phyloP scores from a whole-genome alignment of 306 rosid species.

The Cucumis cinereus region DNA sequence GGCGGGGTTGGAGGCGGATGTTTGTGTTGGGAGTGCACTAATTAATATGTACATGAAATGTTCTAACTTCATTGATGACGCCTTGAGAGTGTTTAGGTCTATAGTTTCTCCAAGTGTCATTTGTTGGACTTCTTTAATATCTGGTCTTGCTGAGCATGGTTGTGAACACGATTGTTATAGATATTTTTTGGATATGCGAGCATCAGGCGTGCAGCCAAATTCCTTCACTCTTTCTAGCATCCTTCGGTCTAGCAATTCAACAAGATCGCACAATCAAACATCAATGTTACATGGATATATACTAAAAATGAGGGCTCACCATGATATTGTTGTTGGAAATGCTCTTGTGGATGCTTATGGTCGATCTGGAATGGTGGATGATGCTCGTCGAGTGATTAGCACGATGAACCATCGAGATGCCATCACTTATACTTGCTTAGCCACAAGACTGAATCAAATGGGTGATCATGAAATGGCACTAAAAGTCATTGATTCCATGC shows the following conservation, averaged over 20 bases:
- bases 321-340: slow-evolving; percentile 39
- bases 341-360: slow-evolving; percentile 71
- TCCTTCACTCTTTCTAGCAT: slow-evolving; percentile 35
- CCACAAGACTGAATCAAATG: slow-evolving; percentile 38
- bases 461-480: slow-evolving; percentile 40
- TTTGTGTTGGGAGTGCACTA: slow-evolving; percentile 41
- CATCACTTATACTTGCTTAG: slow-evolving; percentile 53
- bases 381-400: slow-evolving; percentile 35
- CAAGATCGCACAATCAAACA: slow-evolving; percentile 28
- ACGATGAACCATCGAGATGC: slow-evolving; percentile 37
- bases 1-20: slow-evolving; percentile 44
- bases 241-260: slow-evolving; percentile 32
- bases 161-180: slow-evolving; percentile 32
- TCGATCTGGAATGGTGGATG: slow-evolving; percentile 31
- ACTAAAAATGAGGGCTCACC: slow-evolving; percentile 31
- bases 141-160: slow-evolving; percentile 48
- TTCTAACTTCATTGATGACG: slow-evolving; percentile 24
- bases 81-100: slow-evolving; percentile 33
- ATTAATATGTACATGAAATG: slow-evolving; percentile 62
- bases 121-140: slow-evolving; percentile 63
- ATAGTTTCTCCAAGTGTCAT: slow-evolving; percentile 36
- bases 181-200: slow-evolving; percentile 39
- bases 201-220: slow-evolving; percentile 44
- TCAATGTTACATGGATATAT: slow-evolving; percentile 38
- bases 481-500: slow-evolving; percentile 29